A percentile compares a stretch with the other conserved stretches of the same genome.
Conservation (phyloP, 139 green algal genomes). For the Tetratostichococcus sp. region DNA sequence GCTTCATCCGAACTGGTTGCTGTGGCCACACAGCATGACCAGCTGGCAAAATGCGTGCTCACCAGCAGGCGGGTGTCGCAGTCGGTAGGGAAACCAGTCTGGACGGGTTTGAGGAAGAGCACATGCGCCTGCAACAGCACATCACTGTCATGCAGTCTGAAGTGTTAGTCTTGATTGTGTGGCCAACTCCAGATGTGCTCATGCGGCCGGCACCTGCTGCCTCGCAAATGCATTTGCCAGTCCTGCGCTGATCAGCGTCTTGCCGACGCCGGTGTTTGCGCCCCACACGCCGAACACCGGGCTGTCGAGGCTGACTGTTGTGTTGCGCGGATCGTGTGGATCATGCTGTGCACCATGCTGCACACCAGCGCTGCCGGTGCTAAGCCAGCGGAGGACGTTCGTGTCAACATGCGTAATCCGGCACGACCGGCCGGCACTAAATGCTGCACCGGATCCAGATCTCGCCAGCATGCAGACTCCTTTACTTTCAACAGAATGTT, state of each 20-base stretch:
- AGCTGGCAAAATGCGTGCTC: background rate
- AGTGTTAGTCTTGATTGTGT: too few species aligned
- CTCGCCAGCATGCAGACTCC: too few species aligned
- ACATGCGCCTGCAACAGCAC: conserved; percentile 53
- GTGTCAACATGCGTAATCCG: too few species aligned
- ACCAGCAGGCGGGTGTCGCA: conserved; percentile 74
- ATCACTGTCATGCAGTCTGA: too few species aligned
- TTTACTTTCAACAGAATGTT: too few species aligned
- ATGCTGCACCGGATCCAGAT: too few species aligned
- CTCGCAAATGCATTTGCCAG: conserved; percentile 38
- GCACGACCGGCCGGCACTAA: too few species aligned
- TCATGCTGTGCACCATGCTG: background rate
- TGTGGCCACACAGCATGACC: too few species aligned
- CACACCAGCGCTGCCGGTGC: too few species aligned
- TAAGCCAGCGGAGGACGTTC: too few species aligned
- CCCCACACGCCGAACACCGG: conserved; percentile 79
- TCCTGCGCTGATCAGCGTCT: conserved; percentile 85
- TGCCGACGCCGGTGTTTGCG: conserved; percentile 91
- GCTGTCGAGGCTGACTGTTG: background rate
- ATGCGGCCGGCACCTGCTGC: conserved; percentile 20
- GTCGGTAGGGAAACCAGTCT: conserved; percentile 90
- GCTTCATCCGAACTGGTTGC: too few species aligned
- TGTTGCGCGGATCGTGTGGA: background rate
- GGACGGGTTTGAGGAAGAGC: conserved; percentile 92
- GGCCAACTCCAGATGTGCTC: too few species aligned